Evolutionary conservation across 139 green algal genomes (phyloP).

Genomic region (Auxenochlorella protothecoides): DNA sequence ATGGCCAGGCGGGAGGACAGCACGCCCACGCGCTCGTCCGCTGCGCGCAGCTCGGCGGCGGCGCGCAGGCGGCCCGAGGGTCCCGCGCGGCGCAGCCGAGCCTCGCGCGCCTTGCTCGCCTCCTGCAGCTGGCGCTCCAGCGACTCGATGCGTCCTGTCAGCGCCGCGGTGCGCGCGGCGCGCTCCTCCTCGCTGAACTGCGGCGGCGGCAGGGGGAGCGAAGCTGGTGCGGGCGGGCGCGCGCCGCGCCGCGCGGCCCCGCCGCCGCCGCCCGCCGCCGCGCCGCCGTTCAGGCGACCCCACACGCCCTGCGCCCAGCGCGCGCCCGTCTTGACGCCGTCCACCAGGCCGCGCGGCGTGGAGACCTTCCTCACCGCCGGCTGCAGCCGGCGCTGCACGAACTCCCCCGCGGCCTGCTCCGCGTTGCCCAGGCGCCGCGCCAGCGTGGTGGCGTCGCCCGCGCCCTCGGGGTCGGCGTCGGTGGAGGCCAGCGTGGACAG

Average conservation of each 20-base stretch:
- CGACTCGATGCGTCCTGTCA: conserved; percentile 50
- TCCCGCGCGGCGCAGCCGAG: conserved; percentile 53
- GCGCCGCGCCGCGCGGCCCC: conserved; percentile 11
- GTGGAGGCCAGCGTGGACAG: conserved; percentile 5
- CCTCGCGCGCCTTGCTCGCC: conserved; percentile 72
- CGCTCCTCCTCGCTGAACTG: conserved; percentile 24
- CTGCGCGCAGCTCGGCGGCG: conserved; percentile 58
- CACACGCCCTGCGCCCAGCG: conserved; percentile 58
- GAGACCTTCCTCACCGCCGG: conserved; percentile 42
- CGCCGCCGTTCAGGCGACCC: conserved; percentile 57
- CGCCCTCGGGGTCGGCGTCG: neutral
- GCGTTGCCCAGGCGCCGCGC: conserved; percentile 44
- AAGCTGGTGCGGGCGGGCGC: neutral
- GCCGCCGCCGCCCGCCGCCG: neutral
- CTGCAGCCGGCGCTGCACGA: conserved; percentile 47
- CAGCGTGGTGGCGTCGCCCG: neutral
- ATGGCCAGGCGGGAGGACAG: conserved; percentile 27
- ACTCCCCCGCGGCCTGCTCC: conserved; percentile 57
- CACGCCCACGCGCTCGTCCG: conserved; percentile 61
- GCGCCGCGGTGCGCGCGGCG: conserved; percentile 25
- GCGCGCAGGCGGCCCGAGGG: conserved; percentile 43
- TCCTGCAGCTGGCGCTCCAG: conserved; percentile 70
- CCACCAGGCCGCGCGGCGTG: conserved; percentile 31
- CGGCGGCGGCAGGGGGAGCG: conserved; percentile 39
- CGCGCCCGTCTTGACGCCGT: conserved; percentile 37